These are phyloP conservation scores for Lactarius sp. DNA, from an alignment of 768 basidiomycete species.

Conservation along the genomic window DNA sequence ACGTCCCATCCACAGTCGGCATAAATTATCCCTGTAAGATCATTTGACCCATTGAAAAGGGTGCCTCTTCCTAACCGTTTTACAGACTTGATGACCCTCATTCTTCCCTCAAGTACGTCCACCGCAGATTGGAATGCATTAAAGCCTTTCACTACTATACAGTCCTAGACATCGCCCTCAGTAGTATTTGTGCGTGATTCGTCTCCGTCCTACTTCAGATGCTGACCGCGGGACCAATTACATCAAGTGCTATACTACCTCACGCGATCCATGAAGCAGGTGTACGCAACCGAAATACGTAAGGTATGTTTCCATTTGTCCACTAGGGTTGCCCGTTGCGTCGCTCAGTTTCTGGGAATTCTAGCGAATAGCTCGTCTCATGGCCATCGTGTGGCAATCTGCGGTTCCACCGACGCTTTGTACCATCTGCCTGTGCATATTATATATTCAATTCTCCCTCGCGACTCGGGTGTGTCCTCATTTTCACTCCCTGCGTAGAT, in stretches of 20 bases:
- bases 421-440: background rate
- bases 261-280: slow-evolving; percentile 9
- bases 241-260: slow-evolving; percentile 8
- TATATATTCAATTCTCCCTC: background rate
- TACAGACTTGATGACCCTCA: slow-evolving; percentile 3
- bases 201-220: background rate
- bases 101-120: slow-evolving; percentile 15
- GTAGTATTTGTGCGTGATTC: slow-evolving; percentile 9
- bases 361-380: slow-evolving; percentile 5
- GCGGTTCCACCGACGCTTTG: slow-evolving; percentile 17
- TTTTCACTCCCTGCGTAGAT: background rate
- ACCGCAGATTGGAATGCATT: background rate
- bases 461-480: background rate
- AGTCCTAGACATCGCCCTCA: slow-evolving; percentile 10
- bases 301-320: background rate
- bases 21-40: slow-evolving; percentile 12
- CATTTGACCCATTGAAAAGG: background rate
- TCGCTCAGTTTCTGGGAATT: background rate
- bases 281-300: slow-evolving; percentile 3
- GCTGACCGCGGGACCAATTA: background rate
- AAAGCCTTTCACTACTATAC: background rate
- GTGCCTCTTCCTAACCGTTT: background rate
- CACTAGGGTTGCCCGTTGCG: background rate
- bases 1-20: background rate
- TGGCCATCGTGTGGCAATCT: slow-evolving; percentile 11